Evolutionary conservation across 2,329 filamentous ascomycete genomes (phyloP), one percentile per base, ranked within the genome.

Genomic region (Zymoseptoria crescenta): DNA sequence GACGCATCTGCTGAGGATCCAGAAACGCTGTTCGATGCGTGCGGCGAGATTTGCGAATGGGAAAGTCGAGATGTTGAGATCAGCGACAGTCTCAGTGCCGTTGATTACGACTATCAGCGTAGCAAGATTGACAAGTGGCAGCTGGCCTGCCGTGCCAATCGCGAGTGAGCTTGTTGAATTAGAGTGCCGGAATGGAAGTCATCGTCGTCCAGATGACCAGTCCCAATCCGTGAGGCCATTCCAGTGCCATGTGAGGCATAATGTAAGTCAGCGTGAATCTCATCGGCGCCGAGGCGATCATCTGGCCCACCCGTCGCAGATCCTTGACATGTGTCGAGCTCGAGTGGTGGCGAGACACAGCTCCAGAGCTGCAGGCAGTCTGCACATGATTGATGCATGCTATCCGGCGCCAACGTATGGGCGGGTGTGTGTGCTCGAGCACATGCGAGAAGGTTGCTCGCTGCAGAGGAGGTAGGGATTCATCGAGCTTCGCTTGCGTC

Each of bases 31-130:
- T 3, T 1, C 35, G 35, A 35, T 2, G 35, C 0, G 35, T 5
- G 35, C 35, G 10, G 35, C 16, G 35, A 41, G 35, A 16, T 16
- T 5, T 16, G 10, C 16, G 55, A 60, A 1, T 60, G 58, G 58
- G 24, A 52, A 4, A 54, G 13, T 3, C 29, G 49, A 28, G 58
- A 57, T 6, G 28, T 57, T 16, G 58, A 57, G 24, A 41, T 57
- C 13, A 45, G 55, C 19, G 58, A 60, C n/a, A 60, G 58, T 35
- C 21, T 55, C 8, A 60, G 55, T 24, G 51, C 52, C 30, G 58
- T 60, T 27, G 58, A 56, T n/a, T 55, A 24, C 10, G 20, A 41
- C 21, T 13, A 5, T 2, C 24, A 53, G 19, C 55, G 58, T 9
- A 48, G 54, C 20, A 41, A 57, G 52, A 60, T 60, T 30, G 55